A percentile compares a stretch with the other conserved stretches of the same genome.
phyloP scores from a whole-genome alignment of 129 eudicot species.

The Heracleum sosnowskyi region DNA sequence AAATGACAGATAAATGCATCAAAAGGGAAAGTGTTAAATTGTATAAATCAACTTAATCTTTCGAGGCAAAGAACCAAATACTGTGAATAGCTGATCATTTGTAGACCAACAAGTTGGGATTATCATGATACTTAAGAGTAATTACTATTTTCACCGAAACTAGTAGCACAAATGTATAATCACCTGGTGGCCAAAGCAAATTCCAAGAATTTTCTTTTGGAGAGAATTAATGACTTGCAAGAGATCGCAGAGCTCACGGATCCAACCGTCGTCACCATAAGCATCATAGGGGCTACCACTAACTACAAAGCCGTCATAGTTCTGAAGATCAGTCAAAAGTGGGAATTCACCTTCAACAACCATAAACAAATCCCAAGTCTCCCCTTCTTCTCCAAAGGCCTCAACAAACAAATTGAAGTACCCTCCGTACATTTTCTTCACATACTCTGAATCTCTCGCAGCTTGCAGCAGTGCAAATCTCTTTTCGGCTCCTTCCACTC shows the following conservation, averaged over 20 bases:
- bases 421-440: slow-evolving; percentile 62
- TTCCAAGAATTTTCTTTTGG: slow-evolving; percentile 78
- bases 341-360: slow-evolving; percentile 75
- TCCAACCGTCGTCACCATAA: slow-evolving; percentile 70
- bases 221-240: slow-evolving; percentile 47
- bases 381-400: slow-evolving; percentile 55
- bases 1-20: not conserved
- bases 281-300: slow-evolving; percentile 88
- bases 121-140: not conserved
- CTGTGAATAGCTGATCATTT: too few species aligned
- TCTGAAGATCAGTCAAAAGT: slow-evolving; percentile 31
- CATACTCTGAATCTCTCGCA: slow-evolving; percentile 69
- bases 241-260: slow-evolving; percentile 57
- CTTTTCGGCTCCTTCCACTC: slow-evolving; percentile 25
- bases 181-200: slow-evolving; percentile 96
- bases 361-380: slow-evolving; percentile 66
- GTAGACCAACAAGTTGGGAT: not conserved
- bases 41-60: too few species aligned
- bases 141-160: not conserved
- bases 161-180: not conserved
- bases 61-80: too few species aligned
- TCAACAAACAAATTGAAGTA: slow-evolving; percentile 61
- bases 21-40: not conserved
- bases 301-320: slow-evolving; percentile 68
- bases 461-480: slow-evolving; percentile 56